phyloP scores from a whole-genome alignment of 169 alveolate species.

The Eimeria necatrix region DNA sequence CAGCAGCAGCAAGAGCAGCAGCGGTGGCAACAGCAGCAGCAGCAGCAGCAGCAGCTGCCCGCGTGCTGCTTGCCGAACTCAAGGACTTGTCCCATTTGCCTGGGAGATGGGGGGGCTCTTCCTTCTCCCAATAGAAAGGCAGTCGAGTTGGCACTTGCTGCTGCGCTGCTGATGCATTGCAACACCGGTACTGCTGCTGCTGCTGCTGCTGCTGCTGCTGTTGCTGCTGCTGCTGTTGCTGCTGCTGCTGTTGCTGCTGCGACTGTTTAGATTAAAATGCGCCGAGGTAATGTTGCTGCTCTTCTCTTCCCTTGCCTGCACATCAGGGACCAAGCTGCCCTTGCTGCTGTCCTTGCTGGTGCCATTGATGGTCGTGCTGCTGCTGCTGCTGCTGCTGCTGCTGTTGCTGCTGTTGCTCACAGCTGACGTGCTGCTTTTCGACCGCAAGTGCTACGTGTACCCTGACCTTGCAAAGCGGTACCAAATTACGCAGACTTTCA shows the following conservation, averaged over 20 bases:
- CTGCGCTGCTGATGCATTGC: slow-evolving; percentile 70
- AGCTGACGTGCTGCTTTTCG: slow-evolving; percentile 72
- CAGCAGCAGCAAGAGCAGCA: neutral
- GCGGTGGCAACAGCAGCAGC: neutral
- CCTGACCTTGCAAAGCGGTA: slow-evolving; percentile 75
- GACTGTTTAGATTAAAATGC: neutral
- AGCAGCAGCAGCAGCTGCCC: neutral
- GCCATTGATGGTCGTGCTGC: no score
- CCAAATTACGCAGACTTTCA: slow-evolving; percentile 70
- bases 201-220: neutral
- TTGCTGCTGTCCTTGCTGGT: no score
- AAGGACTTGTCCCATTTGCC: slow-evolving; percentile 65
- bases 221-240: neutral
- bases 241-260: neutral
- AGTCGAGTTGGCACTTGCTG: slow-evolving; percentile 47
- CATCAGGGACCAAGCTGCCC: neutral
- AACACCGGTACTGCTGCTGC: neutral
- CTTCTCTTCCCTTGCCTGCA: neutral
- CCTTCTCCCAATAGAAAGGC: slow-evolving; percentile 53
- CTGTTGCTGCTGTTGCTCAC: neutral
- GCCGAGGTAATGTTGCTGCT: neutral
- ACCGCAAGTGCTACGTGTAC: slow-evolving; percentile 77
- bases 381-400: neutral
- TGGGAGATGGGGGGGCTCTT: slow-evolving; percentile 79
- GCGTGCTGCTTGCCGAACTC: slow-evolving; percentile 12